Base-by-base conservation (phyloP, 2,329 filamentous ascomycete species). In the Colletotrichum gloeosporioides region DNA sequence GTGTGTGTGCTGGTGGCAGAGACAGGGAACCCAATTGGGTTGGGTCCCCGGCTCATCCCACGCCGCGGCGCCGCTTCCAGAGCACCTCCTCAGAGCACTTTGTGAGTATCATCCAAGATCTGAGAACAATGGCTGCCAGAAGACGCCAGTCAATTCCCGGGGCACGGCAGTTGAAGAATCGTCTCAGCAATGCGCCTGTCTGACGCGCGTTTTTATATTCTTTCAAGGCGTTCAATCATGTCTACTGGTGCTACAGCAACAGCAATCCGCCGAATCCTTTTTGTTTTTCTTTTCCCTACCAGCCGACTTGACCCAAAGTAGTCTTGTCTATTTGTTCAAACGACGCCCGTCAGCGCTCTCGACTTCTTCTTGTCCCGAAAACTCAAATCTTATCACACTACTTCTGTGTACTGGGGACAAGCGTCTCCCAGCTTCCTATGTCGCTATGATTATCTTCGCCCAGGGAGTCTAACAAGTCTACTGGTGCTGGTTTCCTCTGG, bases 381-480 rank as follows among this genome's bases (percentile, higher is more conserved):
- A 15, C 10, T 29, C 66, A 27, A 18, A 49, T 7, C 22, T 6
- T 22, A 8, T 36, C 55, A 18, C n/a, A 66, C 55, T 63, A 77
- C 57, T 62, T 68, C n/a, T 78, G 74, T 4, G 55, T 69, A 69
- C 81, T 86, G 31, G 90, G 90, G 80, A 90, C 90, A 80, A 92
- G 79, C 6, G 90, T 89, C 79, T 91, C 89, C 90, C 90, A 92
- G 27, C 88, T 86, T 15, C 88, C 87, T 82, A 91, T 84, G 49
- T 88, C 88, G 4, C 77, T 69, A 44, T 83, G 83, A n/a, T 80
- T 82, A 25, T 83, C 85, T 61, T 90, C 89, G 59, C 86, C 87
- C 36, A 90, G 80, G 62, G 90, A 85, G 77, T 90, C 90, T 22
- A 90, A 80, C 59, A 87, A 78, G 76, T 86, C 86, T 64, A 85